Percentiles rank a stretch among this genome's conserved stretches.
Evolutionary conservation across 495 filamentous ascomycete genomes (phyloP).

Genomic region (Penicillium roqueforti): DNA sequence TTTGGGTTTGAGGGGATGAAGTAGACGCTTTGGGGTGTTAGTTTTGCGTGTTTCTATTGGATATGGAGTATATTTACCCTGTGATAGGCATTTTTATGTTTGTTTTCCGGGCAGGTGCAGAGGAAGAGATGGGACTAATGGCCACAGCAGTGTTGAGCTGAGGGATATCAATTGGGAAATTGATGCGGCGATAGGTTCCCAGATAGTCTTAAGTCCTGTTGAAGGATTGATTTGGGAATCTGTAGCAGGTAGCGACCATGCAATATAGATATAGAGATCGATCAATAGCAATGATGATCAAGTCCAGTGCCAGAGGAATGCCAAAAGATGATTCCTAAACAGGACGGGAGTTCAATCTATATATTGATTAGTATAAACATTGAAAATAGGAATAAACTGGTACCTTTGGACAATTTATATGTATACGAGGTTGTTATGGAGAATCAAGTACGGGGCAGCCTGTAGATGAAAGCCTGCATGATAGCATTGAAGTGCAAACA

Average conservation of each 20-base stretch:
- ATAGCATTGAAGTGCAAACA: conserved; percentile 5
- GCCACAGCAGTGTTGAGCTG: not conserved
- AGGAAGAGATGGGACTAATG: not conserved
- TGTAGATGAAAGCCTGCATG: not conserved
- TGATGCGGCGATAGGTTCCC: not conserved
- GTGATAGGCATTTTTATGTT: conserved; percentile 29
- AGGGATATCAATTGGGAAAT: not conserved
- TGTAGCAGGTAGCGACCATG: not conserved
- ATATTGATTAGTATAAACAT: not conserved
- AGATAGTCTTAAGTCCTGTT: not conserved
- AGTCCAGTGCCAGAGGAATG: not conserved
- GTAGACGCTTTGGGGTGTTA: conserved; percentile 33
- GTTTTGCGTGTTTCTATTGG: not conserved
- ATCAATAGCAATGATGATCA: not conserved
- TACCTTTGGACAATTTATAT: not conserved
- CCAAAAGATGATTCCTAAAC: not conserved
- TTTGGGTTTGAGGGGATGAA: conserved; percentile 46
- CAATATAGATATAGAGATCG: not conserved
- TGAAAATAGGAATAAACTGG: not conserved
- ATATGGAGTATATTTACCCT: conserved; percentile 20
- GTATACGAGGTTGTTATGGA: not conserved
- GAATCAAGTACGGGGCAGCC: not conserved
- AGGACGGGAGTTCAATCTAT: not conserved
- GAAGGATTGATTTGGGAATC: not conserved
- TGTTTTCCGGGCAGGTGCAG: not conserved